Evolutionary conservation across 331 rosid genomes (phyloP).

Genomic region (Quercus lobata): DNA sequence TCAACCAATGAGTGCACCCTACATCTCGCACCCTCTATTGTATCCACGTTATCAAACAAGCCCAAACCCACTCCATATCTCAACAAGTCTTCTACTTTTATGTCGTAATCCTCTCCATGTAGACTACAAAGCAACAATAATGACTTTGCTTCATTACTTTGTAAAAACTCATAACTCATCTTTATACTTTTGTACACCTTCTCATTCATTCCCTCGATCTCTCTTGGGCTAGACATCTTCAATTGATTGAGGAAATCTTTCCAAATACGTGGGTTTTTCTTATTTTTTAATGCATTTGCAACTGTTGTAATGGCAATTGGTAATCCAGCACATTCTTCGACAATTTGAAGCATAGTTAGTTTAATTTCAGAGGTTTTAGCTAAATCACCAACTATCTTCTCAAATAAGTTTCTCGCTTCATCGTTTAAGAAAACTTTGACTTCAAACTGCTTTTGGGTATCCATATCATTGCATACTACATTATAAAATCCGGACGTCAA

Average conservation of each 20-base stretch:
- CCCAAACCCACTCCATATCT: neutral
- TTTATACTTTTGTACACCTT: neutral
- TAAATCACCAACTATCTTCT: neutral
- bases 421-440: neutral
- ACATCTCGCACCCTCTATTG: neutral
- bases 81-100: rapidly evolving
- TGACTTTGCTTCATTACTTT: constrained; percentile 4
- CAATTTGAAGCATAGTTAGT: neutral
- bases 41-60: neutral
- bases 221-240: neutral
- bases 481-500: constrained; percentile 16
- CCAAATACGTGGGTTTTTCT: neutral
- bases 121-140: constrained; percentile 8
- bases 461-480: constrained; percentile 1
- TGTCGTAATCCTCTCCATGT: rapidly evolving
- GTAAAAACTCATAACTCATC: constrained; percentile 15
- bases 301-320: neutral
- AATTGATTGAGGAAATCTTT: neutral
- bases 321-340: neutral
- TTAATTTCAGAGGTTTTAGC: neutral
- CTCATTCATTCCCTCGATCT: neutral
- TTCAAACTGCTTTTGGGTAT: neutral
- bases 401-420: constrained; percentile 17
- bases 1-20: neutral
- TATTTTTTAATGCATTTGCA: neutral